Base-by-base conservation (phyloP, 202 grass and related monocot species). In the Musa balbisiana region DNA sequence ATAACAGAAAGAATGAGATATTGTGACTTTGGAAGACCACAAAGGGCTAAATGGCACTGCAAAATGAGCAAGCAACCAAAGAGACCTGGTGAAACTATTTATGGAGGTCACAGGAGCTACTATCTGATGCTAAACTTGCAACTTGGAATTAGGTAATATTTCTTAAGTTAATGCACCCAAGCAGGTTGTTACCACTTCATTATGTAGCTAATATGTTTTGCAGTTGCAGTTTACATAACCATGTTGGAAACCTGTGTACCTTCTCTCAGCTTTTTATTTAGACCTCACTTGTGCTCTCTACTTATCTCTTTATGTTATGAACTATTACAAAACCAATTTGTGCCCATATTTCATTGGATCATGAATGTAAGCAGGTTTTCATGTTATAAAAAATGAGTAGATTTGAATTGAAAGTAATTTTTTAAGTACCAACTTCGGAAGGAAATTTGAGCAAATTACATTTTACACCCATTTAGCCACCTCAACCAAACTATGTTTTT, bases 111-210 rank as follows among this genome's bases (percentile, higher is more conserved):
- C 65, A 90, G 90, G 77, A 99, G 89, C 82, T 99, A 99, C 78
- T 99, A 86, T 74, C 73, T 99, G 73, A 99, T 99, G 95, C 89
- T 99, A 68, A 92, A 99, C 78, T 89, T 99, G 71, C 95, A 99
- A 88, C 91, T 99, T 10, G 95, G 95, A 58, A 99, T 99, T 63
- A 99, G 91, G 95, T 99, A 88, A 11, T 22, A 71, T 73, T 77
- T 51, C 70, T 56, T 8, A 14, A 74, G 4, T 74, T 74, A 74
- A 0, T 27, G 51, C 1, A 33, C 52, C 54, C 15, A 20, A 17
- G 13, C 23, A 55, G 16, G 19, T 51, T n/a, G 13, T 11, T 43
- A 43, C 33, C 33, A 43, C 33, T 43, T 43, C 33, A 43, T 6
- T 43, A 43, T 43, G 33, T 43, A 43, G 4, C 33, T 43, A 5